phyloP scores from a whole-genome alignment of 305 asterid genomes.

The Solanum hybrid region DNA sequence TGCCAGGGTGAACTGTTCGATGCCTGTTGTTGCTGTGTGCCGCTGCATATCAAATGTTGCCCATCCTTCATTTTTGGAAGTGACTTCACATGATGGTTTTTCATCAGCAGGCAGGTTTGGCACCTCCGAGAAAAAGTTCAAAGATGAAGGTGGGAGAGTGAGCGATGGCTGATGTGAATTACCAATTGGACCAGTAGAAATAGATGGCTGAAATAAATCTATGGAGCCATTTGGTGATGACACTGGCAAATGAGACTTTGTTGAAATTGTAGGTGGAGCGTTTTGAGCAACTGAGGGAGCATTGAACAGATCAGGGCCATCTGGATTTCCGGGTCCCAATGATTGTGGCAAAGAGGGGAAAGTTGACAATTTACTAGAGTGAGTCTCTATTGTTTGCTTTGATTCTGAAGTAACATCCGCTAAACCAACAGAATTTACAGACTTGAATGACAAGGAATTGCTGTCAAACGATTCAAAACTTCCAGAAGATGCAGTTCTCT shows the following conservation, averaged over 20 bases:
- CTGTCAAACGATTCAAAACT: conserved; percentile 59
- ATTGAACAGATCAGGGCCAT: conserved; percentile 41
- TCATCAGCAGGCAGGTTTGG: conserved; percentile 31
- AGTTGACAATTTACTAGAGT: conserved; percentile 22
- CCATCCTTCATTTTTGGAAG: conserved; percentile 63
- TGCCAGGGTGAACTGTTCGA: conserved; percentile 21
- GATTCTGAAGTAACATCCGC: conserved; percentile 33
- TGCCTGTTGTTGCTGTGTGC: conserved; percentile 22
- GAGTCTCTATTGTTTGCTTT: conserved; percentile 25
- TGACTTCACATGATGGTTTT: conserved; percentile 20
- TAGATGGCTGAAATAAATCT: conserved; percentile 34
- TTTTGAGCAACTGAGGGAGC: conserved; percentile 41
- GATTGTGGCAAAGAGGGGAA: conserved; percentile 27
- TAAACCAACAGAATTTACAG: conserved; percentile 36
- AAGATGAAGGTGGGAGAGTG: conserved; percentile 25
- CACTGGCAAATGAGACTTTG: conserved; percentile 29
- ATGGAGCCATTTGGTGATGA: conserved; percentile 25
- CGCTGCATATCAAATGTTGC: conserved; percentile 75
- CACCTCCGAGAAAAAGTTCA: conserved; percentile 32
- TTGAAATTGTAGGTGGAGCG: conserved; percentile 27
- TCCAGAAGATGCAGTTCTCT: conserved; percentile 61
- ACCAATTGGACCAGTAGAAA: conserved; percentile 29
- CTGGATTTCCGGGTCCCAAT: conserved; percentile 23
- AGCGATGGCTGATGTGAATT: conserved; percentile 31
- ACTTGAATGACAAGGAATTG: conserved; percentile 32